A percentile compares a stretch with the other conserved stretches of the same genome.
Conservation (phyloP, 768 basidiomycete genomes). For the Pleurotus tuber-regium region DNA sequence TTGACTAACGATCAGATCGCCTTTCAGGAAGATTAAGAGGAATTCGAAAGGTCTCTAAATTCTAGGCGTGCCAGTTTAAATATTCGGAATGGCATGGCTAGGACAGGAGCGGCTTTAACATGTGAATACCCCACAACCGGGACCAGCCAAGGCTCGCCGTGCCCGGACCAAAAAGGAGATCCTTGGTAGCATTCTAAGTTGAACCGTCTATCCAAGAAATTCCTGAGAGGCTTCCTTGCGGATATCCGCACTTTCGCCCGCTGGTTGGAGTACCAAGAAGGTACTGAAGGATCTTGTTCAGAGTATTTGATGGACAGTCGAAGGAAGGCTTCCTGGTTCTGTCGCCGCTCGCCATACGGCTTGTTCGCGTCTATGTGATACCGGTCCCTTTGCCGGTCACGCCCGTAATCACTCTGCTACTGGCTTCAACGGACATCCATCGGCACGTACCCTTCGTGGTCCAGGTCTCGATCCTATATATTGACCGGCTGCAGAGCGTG, state of each 20-base stretch:
- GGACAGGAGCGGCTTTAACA: constrained; percentile 5
- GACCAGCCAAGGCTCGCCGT: constrained; percentile 9
- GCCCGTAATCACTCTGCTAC: no score
- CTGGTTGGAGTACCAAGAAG: no score
- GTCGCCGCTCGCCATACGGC: background rate
- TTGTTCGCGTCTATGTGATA: no score
- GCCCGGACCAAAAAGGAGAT: constrained; percentile 2
- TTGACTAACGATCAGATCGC: background rate
- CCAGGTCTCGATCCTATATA: no score
- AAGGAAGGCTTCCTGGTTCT: background rate
- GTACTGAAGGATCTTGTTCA: background rate
- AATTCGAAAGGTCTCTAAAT: background rate
- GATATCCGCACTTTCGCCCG: constrained; percentile 9
- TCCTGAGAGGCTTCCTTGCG: background rate
- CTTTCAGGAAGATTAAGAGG: background rate
- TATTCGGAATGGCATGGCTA: constrained; percentile 5
- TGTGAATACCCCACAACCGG: constrained; percentile 1
- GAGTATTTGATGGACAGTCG: background rate
- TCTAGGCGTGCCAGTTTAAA: background rate
- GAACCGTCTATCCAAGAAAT: no score
- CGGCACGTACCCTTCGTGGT: no score
- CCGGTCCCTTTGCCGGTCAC: no score
- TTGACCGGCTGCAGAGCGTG: no score
- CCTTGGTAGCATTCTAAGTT: no score
- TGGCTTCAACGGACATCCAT: no score